Conservation (phyloP, 2,329 filamentous ascomycete species). For the Alternaria novae-zelandiae region DNA sequence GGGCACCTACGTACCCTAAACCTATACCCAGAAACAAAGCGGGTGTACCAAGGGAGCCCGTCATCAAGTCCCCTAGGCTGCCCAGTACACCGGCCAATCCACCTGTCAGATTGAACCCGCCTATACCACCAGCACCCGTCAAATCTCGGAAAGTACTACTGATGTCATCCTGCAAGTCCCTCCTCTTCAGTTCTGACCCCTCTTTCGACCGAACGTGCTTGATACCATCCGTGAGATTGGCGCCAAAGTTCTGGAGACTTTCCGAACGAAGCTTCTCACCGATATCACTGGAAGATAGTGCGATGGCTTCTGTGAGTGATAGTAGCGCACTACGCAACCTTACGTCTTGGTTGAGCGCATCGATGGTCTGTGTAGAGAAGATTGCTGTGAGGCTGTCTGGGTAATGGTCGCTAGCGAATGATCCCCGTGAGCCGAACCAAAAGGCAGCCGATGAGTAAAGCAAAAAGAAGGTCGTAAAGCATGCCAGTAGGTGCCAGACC, state of each 20-base stretch:
- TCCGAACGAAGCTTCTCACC: constrained; percentile 21
- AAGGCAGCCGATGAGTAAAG: constrained; percentile 20
- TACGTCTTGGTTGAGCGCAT: constrained; percentile 31
- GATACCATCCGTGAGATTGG: constrained; percentile 24
- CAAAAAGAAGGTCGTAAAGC: constrained; percentile 20
- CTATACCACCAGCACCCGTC: constrained; percentile 4
- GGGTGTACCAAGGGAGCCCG: constrained; percentile 27
- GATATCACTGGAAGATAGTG: constrained; percentile 24
- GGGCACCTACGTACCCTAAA: constrained; percentile 26
- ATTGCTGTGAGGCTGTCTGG: constrained; percentile 14
- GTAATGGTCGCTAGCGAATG: background rate
- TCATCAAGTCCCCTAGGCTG: constrained; percentile 17
- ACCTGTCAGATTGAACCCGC: constrained; percentile 15
- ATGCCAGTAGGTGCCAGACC: constrained; percentile 34
- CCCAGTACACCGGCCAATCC: constrained; percentile 19
- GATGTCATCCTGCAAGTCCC: constrained; percentile 18
- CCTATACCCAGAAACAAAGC: constrained; percentile 41
- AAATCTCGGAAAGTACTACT: constrained; percentile 8
- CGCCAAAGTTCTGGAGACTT: constrained; percentile 23
- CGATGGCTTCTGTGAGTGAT: constrained; percentile 28
- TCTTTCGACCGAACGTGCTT: constrained; percentile 11
- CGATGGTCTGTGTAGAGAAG: constrained; percentile 28
- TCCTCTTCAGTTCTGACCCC: constrained; percentile 1
- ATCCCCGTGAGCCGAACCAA: constrained; percentile 20
- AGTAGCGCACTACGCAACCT: constrained; percentile 30